phyloP scores from a whole-genome alignment of 164 flowering plant species.

The Vitis rupestris region DNA sequence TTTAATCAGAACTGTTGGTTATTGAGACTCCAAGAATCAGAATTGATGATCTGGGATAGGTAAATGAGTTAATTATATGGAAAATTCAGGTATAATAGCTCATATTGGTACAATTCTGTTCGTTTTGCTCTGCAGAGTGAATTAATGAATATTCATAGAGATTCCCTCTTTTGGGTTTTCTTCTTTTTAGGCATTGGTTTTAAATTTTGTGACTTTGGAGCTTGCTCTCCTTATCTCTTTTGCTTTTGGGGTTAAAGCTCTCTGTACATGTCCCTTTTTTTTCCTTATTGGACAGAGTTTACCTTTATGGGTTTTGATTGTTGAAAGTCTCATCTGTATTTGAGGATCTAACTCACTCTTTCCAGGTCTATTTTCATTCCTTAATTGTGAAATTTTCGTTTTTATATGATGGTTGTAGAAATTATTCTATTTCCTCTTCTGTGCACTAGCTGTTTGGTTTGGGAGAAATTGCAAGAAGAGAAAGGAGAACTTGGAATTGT shows the following conservation, averaged over 20 bases:
- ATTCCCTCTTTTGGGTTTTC: constrained; percentile 1
- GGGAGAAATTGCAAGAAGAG: not conserved
- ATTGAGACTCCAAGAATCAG: too few relatives aligned
- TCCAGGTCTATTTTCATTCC: not conserved
- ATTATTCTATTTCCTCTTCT: not conserved
- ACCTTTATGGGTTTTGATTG: not conserved
- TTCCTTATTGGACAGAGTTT: not conserved
- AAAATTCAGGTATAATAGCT: not conserved
- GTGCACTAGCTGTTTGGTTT: not conserved
- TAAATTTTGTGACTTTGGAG: not conserved
- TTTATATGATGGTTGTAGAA: not conserved
- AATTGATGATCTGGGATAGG: too few relatives aligned
- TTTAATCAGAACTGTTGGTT: not conserved
- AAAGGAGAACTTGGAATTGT: not conserved
- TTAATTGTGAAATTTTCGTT: not conserved
- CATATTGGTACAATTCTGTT: not conserved
- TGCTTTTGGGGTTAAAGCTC: not conserved
- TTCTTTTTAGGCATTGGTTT: not conserved
- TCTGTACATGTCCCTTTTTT: not conserved
- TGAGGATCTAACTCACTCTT: not conserved
- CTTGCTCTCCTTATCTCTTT: not conserved
- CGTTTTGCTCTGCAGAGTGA: constrained; percentile 3
- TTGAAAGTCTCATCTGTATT: not conserved
- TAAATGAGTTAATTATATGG: too few relatives aligned
- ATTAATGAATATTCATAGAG: constrained; percentile 8